Evolutionary conservation across 2,329 filamentous ascomycete genomes (phyloP).

Genomic region (Ceratocystis smalleyi): DNA sequence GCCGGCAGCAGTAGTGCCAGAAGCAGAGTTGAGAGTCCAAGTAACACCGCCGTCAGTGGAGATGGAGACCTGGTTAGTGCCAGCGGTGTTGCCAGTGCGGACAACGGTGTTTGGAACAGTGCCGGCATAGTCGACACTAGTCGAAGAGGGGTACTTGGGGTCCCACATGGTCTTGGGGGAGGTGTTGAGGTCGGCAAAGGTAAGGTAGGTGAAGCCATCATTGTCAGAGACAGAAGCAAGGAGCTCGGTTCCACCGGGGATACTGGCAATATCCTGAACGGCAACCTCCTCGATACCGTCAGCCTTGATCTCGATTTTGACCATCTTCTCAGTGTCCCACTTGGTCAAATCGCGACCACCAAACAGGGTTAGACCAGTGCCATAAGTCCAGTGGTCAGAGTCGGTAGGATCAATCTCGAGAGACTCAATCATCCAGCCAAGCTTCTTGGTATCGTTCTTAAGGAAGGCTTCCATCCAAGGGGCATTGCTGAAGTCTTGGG

Average conservation of each 20-base stretch:
- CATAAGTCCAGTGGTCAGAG: slow-evolving; percentile 45
- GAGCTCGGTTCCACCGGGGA: slow-evolving; percentile 35
- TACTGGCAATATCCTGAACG: slow-evolving; percentile 33
- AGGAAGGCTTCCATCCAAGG: slow-evolving; percentile 40
- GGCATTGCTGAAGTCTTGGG: slow-evolving; percentile 31
- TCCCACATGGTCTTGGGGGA: slow-evolving; percentile 32
- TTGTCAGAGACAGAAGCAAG: slow-evolving; percentile 37
- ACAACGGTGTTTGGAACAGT: slow-evolving; percentile 32
- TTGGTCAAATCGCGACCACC: slow-evolving; percentile 39
- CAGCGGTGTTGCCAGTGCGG: slow-evolving; percentile 33
- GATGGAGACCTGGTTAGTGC: slow-evolving; percentile 24
- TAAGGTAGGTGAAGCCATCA: slow-evolving; percentile 35
- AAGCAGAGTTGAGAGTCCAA: slow-evolving; percentile 5
- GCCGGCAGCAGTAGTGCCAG: slow-evolving; percentile 9
- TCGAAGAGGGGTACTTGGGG: slow-evolving; percentile 32
- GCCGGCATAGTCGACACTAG: slow-evolving; percentile 35
- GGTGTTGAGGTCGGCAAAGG: slow-evolving; percentile 25
- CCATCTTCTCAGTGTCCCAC: slow-evolving; percentile 35
- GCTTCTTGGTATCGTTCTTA: slow-evolving; percentile 31
- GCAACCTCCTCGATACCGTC: slow-evolving; percentile 41
- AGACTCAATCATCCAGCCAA: slow-evolving; percentile 48
- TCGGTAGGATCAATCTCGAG: slow-evolving; percentile 43
- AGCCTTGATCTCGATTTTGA: slow-evolving; percentile 36
- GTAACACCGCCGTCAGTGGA: slow-evolving; percentile 10
- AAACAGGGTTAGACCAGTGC: slow-evolving; percentile 41